These are phyloP conservation scores for Apophysomyces ossiformis DNA, from an alignment of 371 early-diverging fungal genomes.

Conservation along the genomic window DNA sequence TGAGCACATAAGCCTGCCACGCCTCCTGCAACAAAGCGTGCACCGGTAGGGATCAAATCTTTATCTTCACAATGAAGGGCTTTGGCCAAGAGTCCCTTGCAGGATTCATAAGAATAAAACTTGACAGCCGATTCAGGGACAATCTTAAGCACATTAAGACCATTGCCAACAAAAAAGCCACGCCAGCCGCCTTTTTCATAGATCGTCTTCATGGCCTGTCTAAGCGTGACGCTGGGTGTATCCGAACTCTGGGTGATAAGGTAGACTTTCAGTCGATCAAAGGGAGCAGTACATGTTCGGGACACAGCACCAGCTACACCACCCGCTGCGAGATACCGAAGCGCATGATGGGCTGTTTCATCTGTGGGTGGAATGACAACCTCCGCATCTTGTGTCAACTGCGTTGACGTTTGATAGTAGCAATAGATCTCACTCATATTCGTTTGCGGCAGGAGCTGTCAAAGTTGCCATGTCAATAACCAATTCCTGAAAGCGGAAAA, in stretches of 20 bases:
- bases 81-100: conserved; percentile 57
- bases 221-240: conserved; percentile 12
- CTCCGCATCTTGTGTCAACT: conserved; percentile 71
- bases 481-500: too few species aligned
- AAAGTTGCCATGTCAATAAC: background rate
- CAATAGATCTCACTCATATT: conserved; percentile 64
- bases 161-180: conserved; percentile 84
- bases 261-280: conserved; percentile 83
- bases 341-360: conserved; percentile 47
- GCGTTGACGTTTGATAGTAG: conserved; percentile 65
- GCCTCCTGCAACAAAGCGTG: conserved; percentile 79
- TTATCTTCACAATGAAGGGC: conserved; percentile 46
- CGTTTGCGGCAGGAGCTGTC: conserved; percentile 37
- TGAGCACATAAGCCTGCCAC: conserved; percentile 74
- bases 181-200: conserved; percentile 68
- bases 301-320: conserved; percentile 82
- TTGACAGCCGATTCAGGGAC: conserved; percentile 82
- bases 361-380: conserved; percentile 65
- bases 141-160: conserved; percentile 81
- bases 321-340: conserved; percentile 75
- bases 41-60: conserved; percentile 59
- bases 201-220: conserved; percentile 50
- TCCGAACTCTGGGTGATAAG: conserved; percentile 62
- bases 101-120: conserved; percentile 71
- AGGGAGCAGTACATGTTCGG: conserved; percentile 81